Evolutionary conservation across 108 stramenopile species (phyloP).

Genomic region (Asterionellopsis glacialis): DNA sequence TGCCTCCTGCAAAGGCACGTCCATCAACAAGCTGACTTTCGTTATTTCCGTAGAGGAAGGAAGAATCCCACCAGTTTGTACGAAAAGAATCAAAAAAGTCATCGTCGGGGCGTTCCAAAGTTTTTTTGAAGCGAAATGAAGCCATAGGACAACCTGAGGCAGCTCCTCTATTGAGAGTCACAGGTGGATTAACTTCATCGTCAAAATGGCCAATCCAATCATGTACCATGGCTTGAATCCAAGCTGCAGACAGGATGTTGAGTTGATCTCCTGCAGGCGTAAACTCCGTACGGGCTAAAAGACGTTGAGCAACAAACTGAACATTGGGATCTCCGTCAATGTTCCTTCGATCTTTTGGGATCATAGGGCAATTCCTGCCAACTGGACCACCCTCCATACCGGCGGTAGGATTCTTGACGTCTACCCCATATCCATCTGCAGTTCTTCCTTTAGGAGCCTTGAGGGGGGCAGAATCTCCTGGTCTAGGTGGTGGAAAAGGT

Average conservation of each 20-base stretch:
- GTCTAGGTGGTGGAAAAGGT: neutral
- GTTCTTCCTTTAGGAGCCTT: neutral
- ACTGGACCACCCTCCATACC: constrained; percentile 4
- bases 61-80: constrained; percentile 6
- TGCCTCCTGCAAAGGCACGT: constrained; percentile 5
- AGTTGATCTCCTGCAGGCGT: neutral
- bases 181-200: neutral
- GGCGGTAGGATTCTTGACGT: constrained; percentile 4
- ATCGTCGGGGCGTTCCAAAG: neutral
- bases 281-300: neutral
- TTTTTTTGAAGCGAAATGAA: neutral
- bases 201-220: constrained; percentile 17
- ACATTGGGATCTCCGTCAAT: constrained; percentile 9
- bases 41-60: constrained; percentile 8
- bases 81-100: constrained; percentile 1
- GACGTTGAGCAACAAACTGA: constrained; percentile 10
- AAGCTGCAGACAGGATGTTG: constrained; percentile 8
- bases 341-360: constrained; percentile 8
- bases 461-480: neutral
- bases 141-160: too few species aligned
- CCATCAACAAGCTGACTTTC: neutral
- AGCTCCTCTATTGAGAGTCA: too few species aligned
- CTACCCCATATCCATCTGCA: constrained; percentile 13
- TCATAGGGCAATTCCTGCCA: constrained; percentile 9
- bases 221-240: constrained; percentile 17